Evolutionary conservation across 257 asterid genomes (phyloP), one percentile per base, ranked within the genome.

Genomic region (Apocynum venetum): DNA sequence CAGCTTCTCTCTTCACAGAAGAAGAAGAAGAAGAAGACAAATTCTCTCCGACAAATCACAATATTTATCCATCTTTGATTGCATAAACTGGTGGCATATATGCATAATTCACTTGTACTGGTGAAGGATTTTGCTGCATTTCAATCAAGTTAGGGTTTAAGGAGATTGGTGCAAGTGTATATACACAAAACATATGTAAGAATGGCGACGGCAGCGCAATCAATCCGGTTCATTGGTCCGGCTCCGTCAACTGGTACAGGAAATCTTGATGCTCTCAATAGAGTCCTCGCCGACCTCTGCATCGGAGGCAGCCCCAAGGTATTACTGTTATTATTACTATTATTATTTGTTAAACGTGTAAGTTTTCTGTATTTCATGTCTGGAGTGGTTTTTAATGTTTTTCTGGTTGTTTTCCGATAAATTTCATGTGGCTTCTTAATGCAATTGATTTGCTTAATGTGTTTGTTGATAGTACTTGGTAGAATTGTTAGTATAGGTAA

Each of bases 281-380:
- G 94, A 20, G 86, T 92, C 4, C 89, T 94, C 35, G 84, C 92
- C 13, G 97, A 90, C 76, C 89, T 93, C 67, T 93, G 96, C 85
- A 85, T 84, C 75, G 89, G 91, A 46, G 91, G 92, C 56, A 87
- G 77, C 82, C 94, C 91, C 20, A 91, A 89, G 97, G 97, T 92
- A 47, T n/a, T 53, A 67, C 6, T 35, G 13, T 44, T 63, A 10
- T 63, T 60, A 2, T n/a, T 17, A n/a, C 10, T 17, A 13, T 70
- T 14, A 12, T 19, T 66, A 49, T 25, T 56, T 1, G 75, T 3
- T 60, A 19, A 59, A 44, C 65, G 4, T 15, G 67, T 70, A 15
- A 51, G 74, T 82, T 12, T 63, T 59, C 63, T 79, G 52, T 61
- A 56, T 63, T 43, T 17, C 40, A 11, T 60, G 10, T 13, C 3